phyloP scores from a whole-genome alignment of 1,284 basidiomycete genomes.

The Neolentinus lepideus region DNA sequence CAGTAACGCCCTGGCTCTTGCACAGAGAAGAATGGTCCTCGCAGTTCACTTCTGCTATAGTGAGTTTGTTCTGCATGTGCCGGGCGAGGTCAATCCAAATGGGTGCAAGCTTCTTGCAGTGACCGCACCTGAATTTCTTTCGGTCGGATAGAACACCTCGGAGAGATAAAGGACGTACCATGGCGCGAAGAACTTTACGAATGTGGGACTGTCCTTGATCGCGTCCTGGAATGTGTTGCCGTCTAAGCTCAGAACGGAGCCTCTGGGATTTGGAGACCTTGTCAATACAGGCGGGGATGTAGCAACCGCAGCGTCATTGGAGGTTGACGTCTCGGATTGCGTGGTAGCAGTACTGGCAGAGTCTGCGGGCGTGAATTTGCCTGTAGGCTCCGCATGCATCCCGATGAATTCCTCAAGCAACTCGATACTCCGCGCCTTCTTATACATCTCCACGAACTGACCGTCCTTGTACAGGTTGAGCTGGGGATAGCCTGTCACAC shows the following conservation, averaged over 20 bases:
- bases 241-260: conserved; percentile 54
- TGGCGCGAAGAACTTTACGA: conserved; percentile 89
- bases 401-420: conserved; percentile 45
- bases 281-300: neutral
- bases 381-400: conserved; percentile 26
- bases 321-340: conserved; percentile 10
- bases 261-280: conserved; percentile 42
- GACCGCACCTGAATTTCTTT: conserved; percentile 55
- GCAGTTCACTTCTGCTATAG: conserved; percentile 82
- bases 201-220: conserved; percentile 56
- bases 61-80: conserved; percentile 61
- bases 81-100: conserved; percentile 69
- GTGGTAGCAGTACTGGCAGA: conserved; percentile 9
- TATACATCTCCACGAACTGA: conserved; percentile 50
- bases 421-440: conserved; percentile 41
- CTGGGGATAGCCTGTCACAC: conserved; percentile 73
- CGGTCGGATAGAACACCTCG: neutral
- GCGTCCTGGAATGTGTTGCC: conserved; percentile 41
- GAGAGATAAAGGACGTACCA: conserved; percentile 41
- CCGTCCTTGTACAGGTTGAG: conserved; percentile 74
- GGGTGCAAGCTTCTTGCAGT: conserved; percentile 88
- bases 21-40: conserved; percentile 69
- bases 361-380: conserved; percentile 1
- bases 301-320: conserved; percentile 3
- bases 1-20: conserved; percentile 52